phyloP scores from a whole-genome alignment of 768 basidiomycete genomes.

The Macrolepiota fuliginosa region DNA sequence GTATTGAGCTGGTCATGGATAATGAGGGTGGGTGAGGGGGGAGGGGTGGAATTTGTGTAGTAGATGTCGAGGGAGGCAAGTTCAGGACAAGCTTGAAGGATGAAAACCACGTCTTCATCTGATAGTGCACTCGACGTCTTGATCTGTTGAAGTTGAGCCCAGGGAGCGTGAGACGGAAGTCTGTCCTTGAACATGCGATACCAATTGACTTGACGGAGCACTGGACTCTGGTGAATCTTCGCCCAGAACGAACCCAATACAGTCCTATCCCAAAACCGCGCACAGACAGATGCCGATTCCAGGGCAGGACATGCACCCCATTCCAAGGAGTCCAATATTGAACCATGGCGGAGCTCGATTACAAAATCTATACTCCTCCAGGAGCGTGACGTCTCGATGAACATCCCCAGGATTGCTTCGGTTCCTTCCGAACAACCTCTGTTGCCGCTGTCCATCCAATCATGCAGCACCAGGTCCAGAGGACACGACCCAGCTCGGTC shows the following conservation, averaged over 20 bases:
- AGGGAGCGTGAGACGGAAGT: not conserved
- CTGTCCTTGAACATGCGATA: not conserved
- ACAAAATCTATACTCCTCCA: constrained; percentile 9
- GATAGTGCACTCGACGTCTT: not conserved
- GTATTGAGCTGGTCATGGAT: not conserved
- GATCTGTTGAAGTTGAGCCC: constrained; percentile 5
- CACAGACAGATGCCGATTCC: not conserved
- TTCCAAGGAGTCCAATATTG: not conserved
- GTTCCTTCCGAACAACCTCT: constrained; percentile 7
- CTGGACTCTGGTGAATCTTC: not conserved
- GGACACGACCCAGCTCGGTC: not conserved
- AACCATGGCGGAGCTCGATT: not conserved
- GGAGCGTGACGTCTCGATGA: not conserved
- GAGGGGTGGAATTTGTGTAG: not conserved
- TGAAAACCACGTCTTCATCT: constrained; percentile 3
- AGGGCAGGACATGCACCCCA: not conserved
- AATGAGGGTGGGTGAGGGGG: not conserved
- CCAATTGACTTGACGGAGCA: not conserved
- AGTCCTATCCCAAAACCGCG: not conserved
- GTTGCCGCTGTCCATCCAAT: constrained; percentile 5
- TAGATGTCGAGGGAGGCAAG: not conserved
- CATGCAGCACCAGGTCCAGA: not conserved
- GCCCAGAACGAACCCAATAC: constrained; percentile 3
- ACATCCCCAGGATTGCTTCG: not conserved
- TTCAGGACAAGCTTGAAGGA: constrained; percentile 6